Percentiles rank a stretch among this genome's conserved stretches.
phyloP scores from a whole-genome alignment of 2,329 filamentous ascomycete species.

The Biscogniauxia sp. region DNA sequence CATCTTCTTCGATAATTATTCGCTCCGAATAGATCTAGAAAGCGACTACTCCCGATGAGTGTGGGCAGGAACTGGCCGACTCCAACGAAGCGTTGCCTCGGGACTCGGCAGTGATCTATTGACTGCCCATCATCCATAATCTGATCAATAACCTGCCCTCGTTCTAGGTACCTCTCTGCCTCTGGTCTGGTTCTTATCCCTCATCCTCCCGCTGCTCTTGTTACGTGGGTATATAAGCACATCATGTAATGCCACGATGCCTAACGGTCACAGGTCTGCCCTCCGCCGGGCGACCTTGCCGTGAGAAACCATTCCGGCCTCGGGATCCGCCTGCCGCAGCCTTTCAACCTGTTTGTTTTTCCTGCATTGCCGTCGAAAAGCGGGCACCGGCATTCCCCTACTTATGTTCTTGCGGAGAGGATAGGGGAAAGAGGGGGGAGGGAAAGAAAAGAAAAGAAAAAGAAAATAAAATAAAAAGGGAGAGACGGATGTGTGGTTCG shows the following conservation, averaged over 20 bases:
- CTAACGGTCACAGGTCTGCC: not conserved
- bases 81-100: not conserved
- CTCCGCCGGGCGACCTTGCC: slow-evolving; percentile 1
- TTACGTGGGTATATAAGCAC: not conserved
- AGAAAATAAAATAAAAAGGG: not conserved
- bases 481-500: not conserved
- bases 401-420: not conserved
- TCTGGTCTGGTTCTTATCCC: not conserved
- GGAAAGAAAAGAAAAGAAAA: not conserved
- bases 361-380: not conserved
- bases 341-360: not conserved
- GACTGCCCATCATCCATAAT: no score
- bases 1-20: not conserved
- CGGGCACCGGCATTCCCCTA: not conserved
- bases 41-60: not conserved
- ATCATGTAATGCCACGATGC: not conserved
- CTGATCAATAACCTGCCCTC: not conserved
- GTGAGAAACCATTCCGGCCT: not conserved
- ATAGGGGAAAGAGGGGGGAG: not conserved
- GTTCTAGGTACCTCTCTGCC: not conserved
- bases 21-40: not conserved
- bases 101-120: not conserved
- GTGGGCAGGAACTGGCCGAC: not conserved
- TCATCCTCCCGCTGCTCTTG: not conserved
- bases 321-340: not conserved